Evolutionary conservation across 495 filamentous ascomycete genomes (phyloP).

Genomic region (Podospora didyma): DNA sequence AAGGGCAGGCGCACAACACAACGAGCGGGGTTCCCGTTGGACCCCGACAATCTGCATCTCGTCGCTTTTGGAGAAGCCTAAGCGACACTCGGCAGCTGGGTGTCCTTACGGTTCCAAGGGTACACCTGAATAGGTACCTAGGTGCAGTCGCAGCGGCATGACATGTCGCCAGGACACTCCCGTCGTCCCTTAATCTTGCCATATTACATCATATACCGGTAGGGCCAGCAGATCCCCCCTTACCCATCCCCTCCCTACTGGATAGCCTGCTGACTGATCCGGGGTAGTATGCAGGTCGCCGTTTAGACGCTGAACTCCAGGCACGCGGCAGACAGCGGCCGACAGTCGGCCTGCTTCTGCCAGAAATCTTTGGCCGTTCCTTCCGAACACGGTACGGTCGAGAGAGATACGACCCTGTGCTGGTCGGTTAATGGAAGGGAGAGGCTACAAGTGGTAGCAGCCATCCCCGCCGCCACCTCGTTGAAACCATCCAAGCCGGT

Average conservation of each 20-base stretch:
- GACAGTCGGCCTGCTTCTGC: not conserved
- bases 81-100: not conserved
- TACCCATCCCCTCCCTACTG: not conserved
- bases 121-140: not conserved
- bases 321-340: not conserved
- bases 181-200: constrained; percentile 2
- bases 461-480: not conserved
- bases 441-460: not conserved
- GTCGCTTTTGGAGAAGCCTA: not conserved
- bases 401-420: not conserved
- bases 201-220: constrained; percentile 19
- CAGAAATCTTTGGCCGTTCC: not conserved
- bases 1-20: no score
- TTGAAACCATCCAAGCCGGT: no score
- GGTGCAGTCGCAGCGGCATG: not conserved
- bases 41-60: not conserved
- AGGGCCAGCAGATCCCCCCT: constrained; percentile 7
- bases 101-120: no score
- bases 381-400: not conserved
- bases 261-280: not conserved
- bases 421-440: not conserved
- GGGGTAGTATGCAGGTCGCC: not conserved
- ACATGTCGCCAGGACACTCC: constrained; percentile 4
- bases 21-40: not conserved
- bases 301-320: not conserved